Evolutionary conservation across 495 filamentous ascomycete genomes (phyloP), one percentile per base, ranked within the genome.

Genomic region (Jackrogersella minutella): DNA sequence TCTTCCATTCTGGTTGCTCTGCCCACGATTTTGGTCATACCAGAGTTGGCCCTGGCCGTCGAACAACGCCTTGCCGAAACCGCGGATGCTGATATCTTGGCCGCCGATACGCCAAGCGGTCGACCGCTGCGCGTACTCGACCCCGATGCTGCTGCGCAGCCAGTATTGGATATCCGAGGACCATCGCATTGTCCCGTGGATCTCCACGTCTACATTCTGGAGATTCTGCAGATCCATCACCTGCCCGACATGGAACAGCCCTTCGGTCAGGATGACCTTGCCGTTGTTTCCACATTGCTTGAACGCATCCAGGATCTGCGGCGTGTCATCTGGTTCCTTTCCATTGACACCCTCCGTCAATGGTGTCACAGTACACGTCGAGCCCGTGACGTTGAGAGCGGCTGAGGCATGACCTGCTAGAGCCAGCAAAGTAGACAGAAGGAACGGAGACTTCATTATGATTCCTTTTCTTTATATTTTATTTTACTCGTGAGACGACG

Each of bases 271-370:
- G 40, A 80, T 70, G 31, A 81, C 67, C 19, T 66, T 73, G 31
- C 74, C 71, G 43, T 79, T 68, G 19, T 63, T 67, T 0, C 74
- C 70, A 62, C 78, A 80, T 39, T 75, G 73, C 36, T 71, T 70
- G 69, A 81, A 81, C 2, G 79, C 78, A n/a, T 76, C 61, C 8
- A 77, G 65, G 55, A 80, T 79, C 62, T 80, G 77, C n/a, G 76
- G 76, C 28, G 74, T 77, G 58, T 80, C 79, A 52, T 81, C 78
- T 21, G 67, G 67, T n/a, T 73, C 67, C 16, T 56, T 49, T 43
- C 68, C 70, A 37, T 70, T 71, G 22, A 8, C 52, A 57, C 53
- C 50, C 3, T 51, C 41, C 16, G 61, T 49, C 22, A 74, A 22
- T 16, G 77, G 74, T 8, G 76, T 79, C 16, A 78, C 74, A 17